These are phyloP conservation scores for Termitomyces sp. DNA, from an alignment of 768 basidiomycete species.

Conservation along the genomic window DNA sequence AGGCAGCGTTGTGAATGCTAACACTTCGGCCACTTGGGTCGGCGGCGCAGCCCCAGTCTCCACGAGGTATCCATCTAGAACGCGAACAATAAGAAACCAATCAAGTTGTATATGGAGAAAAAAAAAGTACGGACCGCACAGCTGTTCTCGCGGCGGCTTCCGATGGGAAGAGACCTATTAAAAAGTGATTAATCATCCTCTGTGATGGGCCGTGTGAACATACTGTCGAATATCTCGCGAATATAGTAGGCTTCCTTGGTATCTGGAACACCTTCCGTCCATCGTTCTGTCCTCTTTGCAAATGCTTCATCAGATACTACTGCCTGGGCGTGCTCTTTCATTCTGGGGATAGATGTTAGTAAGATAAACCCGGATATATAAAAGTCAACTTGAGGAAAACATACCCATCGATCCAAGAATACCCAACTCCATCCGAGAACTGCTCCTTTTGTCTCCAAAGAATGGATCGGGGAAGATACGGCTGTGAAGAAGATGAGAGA, in stretches of 20 bases:
- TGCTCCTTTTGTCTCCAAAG: slow-evolving; percentile 99
- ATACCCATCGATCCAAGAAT: slow-evolving; percentile 98
- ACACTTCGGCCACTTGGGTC: slow-evolving; percentile 97
- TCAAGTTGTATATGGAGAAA: background rate
- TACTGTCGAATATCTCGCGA: slow-evolving; percentile 87
- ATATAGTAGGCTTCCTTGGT: slow-evolving; percentile 97
- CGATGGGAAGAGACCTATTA: slow-evolving; percentile 73
- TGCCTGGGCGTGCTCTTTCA: slow-evolving; percentile 82
- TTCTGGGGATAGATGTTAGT: slow-evolving; percentile 39
- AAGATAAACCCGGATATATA: background rate
- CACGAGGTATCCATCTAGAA: slow-evolving; percentile 85
- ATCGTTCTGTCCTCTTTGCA: slow-evolving; percentile 67
- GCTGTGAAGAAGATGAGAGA: slow-evolving; percentile 37
- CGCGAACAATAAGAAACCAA: slow-evolving; percentile 7
- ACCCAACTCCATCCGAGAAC: slow-evolving; percentile 98
- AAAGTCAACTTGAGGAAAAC: slow-evolving; percentile 14
- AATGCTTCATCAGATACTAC: slow-evolving; percentile 82
- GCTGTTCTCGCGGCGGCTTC: slow-evolving; percentile 87
- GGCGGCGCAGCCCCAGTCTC: slow-evolving; percentile 93
- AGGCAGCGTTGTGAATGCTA: slow-evolving; percentile 93
- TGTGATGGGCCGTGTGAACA: slow-evolving; percentile 14
- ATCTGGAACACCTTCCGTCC: slow-evolving; percentile 78
- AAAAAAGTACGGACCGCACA: slow-evolving; percentile 61
- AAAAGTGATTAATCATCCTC: slow-evolving; percentile 9
- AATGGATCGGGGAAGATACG: slow-evolving; percentile 91